Conservation (phyloP, 306 rosid species). For the Fragaria iinumae region DNA sequence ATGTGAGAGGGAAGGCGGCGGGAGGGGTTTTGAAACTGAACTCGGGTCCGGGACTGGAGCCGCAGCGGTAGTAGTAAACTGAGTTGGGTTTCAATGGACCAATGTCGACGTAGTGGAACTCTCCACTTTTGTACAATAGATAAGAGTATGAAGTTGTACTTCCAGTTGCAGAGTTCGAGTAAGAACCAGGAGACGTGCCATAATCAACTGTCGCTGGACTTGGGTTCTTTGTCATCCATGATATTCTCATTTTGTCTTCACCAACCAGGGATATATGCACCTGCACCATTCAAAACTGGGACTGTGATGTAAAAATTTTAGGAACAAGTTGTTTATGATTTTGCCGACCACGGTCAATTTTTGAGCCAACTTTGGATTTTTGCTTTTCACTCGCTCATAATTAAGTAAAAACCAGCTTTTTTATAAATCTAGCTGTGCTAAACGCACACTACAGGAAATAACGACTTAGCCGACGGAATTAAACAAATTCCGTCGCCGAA, state of each 20-base stretch:
- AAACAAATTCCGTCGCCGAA: too few relatives aligned
- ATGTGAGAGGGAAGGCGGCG: slow-evolving; percentile 58
- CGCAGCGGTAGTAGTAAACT: slow-evolving; percentile 60
- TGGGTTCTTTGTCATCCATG: slow-evolving; percentile 61
- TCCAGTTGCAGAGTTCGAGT: slow-evolving; percentile 39
- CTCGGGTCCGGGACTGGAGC: slow-evolving; percentile 27
- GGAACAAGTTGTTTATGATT: too few relatives aligned
- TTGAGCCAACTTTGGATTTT: too few relatives aligned
- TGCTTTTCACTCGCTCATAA: too few relatives aligned
- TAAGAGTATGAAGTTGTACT: slow-evolving; percentile 44
- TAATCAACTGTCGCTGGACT: slow-evolving; percentile 44
- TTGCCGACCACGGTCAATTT: too few relatives aligned
- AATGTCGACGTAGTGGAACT: slow-evolving; percentile 59
- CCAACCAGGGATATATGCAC: slow-evolving; percentile 81
- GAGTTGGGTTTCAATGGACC: slow-evolving; percentile 68
- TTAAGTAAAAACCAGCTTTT: too few relatives aligned
- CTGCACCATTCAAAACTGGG: slow-evolving; percentile 29
- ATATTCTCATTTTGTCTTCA: slow-evolving; percentile 58
- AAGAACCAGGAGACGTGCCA: slow-evolving; percentile 45
- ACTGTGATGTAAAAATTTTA: too few relatives aligned
- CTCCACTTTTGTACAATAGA: slow-evolving; percentile 35
- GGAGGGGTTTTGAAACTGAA: slow-evolving; percentile 72
- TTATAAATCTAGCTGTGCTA: too few relatives aligned
- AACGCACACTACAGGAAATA: too few relatives aligned
- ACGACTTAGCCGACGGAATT: too few relatives aligned